Base-by-base conservation (phyloP, 257 asterid species). In the Nicotiana otophora region DNA sequence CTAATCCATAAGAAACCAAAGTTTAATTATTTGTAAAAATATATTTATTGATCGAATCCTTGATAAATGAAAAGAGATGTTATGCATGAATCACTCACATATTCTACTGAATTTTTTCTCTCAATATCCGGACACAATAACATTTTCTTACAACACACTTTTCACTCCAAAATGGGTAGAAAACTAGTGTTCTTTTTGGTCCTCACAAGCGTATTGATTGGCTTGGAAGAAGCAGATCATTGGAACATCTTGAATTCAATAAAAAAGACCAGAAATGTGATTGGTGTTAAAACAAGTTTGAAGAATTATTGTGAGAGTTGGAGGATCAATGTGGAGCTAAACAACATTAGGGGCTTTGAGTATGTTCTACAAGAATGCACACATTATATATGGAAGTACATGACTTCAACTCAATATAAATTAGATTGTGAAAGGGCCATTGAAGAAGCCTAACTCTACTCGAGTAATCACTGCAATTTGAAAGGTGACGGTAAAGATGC, bases 291-390 rank as follows among this genome's bases (percentile, higher is more conserved):
- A 9, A 51, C 69, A 4, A 83, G 81, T 70, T 82, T 90, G 91
- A 88, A 90, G 82, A 87, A 84, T 42, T 86, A 86, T 55, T 90
- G 93, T 60, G 93, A 90, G 89, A 90, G 91, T 85, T 90, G 90
- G 92, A 88, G 90, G 77, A 76, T 86, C 9, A 90, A 85, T 82
- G 92, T 90, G 3, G 91, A 87, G 82, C 14, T 88, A 54, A 90
- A 90, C 89, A 88, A 88, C 83, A 86, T 87, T 16, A 81, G 83
- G 57, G 88, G 68, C 5, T 87, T 90, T 64, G 90, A 85, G 67
- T 88, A 85, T 66, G 91, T 87, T 54, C 93, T 90, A 12, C 85
- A 90, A 58, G 92, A 88, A 82, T 90, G 91, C 82, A 75, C 26
- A 6, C 67, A 58, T 1, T 83, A 69, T 42, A 77, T 84, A 0